Base-by-base conservation (phyloP, 805 yeast genomes). In the Zygoascus bituminiphila region DNA sequence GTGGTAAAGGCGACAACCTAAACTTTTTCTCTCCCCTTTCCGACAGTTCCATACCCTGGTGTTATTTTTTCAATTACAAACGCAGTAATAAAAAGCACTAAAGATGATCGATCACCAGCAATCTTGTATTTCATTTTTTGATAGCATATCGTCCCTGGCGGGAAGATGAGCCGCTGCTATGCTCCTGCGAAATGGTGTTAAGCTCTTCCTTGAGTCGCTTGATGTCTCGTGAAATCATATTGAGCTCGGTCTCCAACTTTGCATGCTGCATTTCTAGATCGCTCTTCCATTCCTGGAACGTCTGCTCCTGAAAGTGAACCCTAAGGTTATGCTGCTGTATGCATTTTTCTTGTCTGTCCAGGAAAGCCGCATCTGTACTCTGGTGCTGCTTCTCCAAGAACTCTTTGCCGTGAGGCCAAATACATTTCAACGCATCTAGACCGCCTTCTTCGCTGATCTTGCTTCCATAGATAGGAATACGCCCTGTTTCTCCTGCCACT, bases 271-370 rank as follows among this genome's bases (percentile, higher is more conserved):
- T 29, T 23, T 44, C 46, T 26, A 88, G 85, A 66, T 87, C 88
- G 55, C 82, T 80, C 65, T 83, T 88, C 95, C 96, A 88, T 69
- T 85, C 91, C 71, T 88, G 82, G 62, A 88, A 88, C 67, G 94
- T 78, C 60, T 83, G 89, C 65, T 87, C 95, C 69, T 88, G 96
- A 50, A 87, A 88, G 67, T 84, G 82, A 46, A 86, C 78, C 66
- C 88, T 94, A 62, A 84, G 89, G 5, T 93, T 85, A 68, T 86
- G 88, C 66, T 82, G 84, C 67, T 83, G 82, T 77, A 84, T 84
- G 61, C 85, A 72, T 21, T 86, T 81, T 62, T 82, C 85, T 65
- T 86, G 93, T 63, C 86, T 91, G 64, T 85, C 94, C 62, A 84
- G 78, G 37, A 82, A 87, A 66, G 83, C 81, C 39, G 95, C 95